Evolutionary conservation across 1,284 basidiomycete genomes (phyloP).

Genomic region (Tylopilus orsonianus): DNA sequence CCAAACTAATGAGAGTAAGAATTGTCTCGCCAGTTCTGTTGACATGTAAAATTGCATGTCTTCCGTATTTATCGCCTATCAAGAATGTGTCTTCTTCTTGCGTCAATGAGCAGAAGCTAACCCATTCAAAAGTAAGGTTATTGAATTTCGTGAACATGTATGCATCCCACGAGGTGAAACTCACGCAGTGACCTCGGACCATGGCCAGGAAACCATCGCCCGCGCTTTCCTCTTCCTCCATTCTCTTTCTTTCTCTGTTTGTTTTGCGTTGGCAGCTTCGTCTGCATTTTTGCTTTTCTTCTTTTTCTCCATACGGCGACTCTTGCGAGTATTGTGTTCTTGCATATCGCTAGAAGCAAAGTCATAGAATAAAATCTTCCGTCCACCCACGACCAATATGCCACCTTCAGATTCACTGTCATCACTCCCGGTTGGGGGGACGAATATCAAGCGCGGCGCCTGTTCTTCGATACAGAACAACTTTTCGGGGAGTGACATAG

Average conservation of each 20-base stretch:
- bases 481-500: slow-evolving; percentile 42
- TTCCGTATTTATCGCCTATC: slow-evolving; percentile 79
- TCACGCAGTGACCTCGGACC: slow-evolving; percentile 65
- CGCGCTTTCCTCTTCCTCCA: slow-evolving; percentile 51
- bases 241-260: slow-evolving; percentile 58
- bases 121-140: slow-evolving; percentile 1
- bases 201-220: slow-evolving; percentile 66
- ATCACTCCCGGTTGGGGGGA: slow-evolving; percentile 25
- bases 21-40: slow-evolving; percentile 38
- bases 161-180: slow-evolving; percentile 19
- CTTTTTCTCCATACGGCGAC: slow-evolving; percentile 48
- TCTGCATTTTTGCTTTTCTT: slow-evolving; percentile 44
- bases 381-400: slow-evolving; percentile 69
- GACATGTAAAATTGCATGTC: slow-evolving; percentile 64
- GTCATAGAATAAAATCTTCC: slow-evolving; percentile 60
- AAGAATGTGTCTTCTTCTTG: slow-evolving; percentile 51
- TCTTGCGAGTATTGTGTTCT: slow-evolving; percentile 54
- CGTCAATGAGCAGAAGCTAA: slow-evolving; percentile 53
- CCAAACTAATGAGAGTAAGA: slow-evolving; percentile 68
- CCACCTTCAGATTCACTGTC: slow-evolving; percentile 51
- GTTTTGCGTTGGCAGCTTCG: slow-evolving; percentile 44
- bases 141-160: not conserved
- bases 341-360: slow-evolving; percentile 46
- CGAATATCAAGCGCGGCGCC: slow-evolving; percentile 24
- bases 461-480: slow-evolving; percentile 33